Conservation (phyloP, 2,329 filamentous ascomycete genomes). For the Xylariales sp. region DNA sequence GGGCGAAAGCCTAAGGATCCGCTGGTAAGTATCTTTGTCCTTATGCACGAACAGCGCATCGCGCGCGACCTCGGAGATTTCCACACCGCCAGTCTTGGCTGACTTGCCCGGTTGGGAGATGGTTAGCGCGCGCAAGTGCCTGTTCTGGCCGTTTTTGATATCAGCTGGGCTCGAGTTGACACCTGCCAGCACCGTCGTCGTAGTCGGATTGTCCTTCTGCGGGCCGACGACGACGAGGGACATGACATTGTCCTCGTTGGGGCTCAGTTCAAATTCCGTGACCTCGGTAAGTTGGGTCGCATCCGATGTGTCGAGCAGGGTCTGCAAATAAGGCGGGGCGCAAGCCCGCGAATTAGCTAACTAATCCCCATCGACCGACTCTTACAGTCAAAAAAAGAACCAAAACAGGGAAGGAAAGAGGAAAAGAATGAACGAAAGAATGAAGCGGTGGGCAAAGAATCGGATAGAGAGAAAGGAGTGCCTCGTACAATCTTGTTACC, state of each 20-base stretch:
- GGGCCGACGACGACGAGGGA: constrained; percentile 79
- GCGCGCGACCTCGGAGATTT: constrained; percentile 64
- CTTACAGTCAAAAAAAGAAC: neutral
- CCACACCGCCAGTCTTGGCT: constrained; percentile 54
- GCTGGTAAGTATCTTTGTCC: constrained; percentile 68
- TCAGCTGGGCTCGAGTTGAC: constrained; percentile 84
- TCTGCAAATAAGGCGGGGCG: constrained; percentile 57
- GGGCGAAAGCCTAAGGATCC: constrained; percentile 66
- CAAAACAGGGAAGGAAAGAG: neutral
- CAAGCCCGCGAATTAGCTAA: constrained; percentile 34
- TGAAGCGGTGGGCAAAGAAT: neutral
- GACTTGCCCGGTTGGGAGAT: constrained; percentile 58
- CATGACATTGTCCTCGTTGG: constrained; percentile 89
- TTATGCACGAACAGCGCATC: constrained; percentile 64
- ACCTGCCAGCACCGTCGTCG: constrained; percentile 74
- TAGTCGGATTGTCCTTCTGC: constrained; percentile 61
- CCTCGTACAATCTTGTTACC: constrained; percentile 82
- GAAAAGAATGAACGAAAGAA: neutral
- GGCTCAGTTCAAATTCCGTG: constrained; percentile 80
- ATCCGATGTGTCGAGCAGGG: constrained; percentile 76
- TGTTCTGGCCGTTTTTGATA: constrained; percentile 79
- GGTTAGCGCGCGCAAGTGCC: constrained; percentile 83
- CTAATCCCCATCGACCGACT: neutral
- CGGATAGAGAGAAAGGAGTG: constrained; percentile 1
- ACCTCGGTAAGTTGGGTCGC: constrained; percentile 72